Evolutionary conservation across 2,329 filamentous ascomycete species (phyloP), one percentile per base, ranked within the genome.

Genomic region (Aspergillus spinulosporus): DNA sequence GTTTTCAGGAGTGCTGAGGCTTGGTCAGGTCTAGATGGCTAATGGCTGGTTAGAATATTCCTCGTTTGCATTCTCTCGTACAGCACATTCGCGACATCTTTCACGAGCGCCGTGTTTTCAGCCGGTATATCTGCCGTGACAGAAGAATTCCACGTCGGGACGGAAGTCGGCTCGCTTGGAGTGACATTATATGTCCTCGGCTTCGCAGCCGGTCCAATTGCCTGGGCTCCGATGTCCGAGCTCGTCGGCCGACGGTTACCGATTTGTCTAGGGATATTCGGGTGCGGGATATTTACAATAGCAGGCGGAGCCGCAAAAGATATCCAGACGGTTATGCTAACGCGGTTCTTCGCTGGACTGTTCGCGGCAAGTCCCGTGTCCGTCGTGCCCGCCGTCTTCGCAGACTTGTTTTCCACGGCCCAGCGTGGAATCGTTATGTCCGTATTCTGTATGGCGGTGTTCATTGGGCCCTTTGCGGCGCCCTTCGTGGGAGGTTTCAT

Each of bases 31-130:
- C 5, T 8, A 12, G 21, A 4, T 43, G 1, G 26, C 26, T 46
- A 34, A 46, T n/a, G 5, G 4, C 6, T 7, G n/a, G 3, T 9
- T 40, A 65, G 65, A 36, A 46, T 64, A 2, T 37, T 49, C 4
- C 61, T 70, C 3, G 69, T 70, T 1, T 50, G 54, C 28, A 58
- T 66, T 1, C 56, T 72, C 4, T 65, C 66, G 11, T 84, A 79
- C 52, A 77, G 78, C 4, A 83, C 82, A 2, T 72, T 84, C 39
- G 70, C 74, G 1, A 73, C 78, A 0, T 78, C 81, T 0, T 83
- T 84, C 58, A 76, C 77, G 0, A 75, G 72, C 6, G 87, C 84
- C 70, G 86, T 90, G 64, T 91, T 89, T 75, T 89, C 87, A 1
- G 76, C 85, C 12, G 86, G 86, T 3, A 88, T 86, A 0, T 58